Evolutionary conservation across 169 alveolate genomes (phyloP), one percentile per base, ranked within the genome.

Genomic region (Plasmodium gallinaceum): DNA sequence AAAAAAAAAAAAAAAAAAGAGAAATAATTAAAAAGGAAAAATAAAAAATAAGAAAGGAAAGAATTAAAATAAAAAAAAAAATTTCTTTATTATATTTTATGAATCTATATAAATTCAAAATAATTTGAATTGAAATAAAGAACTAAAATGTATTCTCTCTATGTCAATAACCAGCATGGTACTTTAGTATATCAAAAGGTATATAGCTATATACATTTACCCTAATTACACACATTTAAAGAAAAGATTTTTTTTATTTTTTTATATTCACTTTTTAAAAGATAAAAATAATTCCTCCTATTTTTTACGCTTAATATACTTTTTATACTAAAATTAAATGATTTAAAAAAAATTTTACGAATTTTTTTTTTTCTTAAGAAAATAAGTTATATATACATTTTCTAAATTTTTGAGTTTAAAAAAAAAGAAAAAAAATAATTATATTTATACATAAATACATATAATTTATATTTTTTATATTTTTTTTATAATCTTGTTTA

Each of bases 121-220:
- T 45, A 65, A 16, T 10, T 58, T n/a, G 32, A 54, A n/a, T 48
- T 43, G 52, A 78, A 48, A 20, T 32, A 42, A 57, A 48, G 18
- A 54, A 57, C 52, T 83, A 88, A 66, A 58, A 93, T 93, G 94
- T 93, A 92, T 85, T 95, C 98, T 37, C 96, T 97, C 20, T 97
- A 94, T 85, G 97, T 97, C 72, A 97, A 96, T 62, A 97, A 97
- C 94, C 94, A 96, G 91, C 97, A 97, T 95, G 99, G 99, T 52
- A 96, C 97, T 70, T 88, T 97, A 72, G 96, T 97, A 65, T 97
- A 96, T 88, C 97, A 97, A 87, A 96, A 96, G 96, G 98, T 96
- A 62, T 76, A 58, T 22, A 32, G 39, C 39, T 32, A 32, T 32
- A 32, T 32, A 32, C 4, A 32, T 32, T 32, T 32, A 32, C 39